Conservation (phyloP, 495 filamentous ascomycete species). For the Hyaloscypha variabilis region DNA sequence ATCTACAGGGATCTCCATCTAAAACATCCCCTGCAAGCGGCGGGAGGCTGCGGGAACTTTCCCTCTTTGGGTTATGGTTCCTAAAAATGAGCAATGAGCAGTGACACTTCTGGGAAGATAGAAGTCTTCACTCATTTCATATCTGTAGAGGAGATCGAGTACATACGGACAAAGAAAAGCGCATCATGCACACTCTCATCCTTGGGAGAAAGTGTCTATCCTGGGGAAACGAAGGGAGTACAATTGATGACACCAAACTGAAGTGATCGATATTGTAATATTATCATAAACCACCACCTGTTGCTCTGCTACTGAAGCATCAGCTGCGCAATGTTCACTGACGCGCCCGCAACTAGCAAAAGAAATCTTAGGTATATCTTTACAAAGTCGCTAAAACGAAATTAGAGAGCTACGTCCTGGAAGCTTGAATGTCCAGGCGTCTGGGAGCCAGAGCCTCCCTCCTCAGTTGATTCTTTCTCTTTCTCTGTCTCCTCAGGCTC, state of each 20-base stretch:
- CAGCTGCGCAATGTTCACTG: background rate
- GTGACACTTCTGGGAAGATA: too few relatives aligned
- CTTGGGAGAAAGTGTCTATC: too few relatives aligned
- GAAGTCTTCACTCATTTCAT: too few relatives aligned
- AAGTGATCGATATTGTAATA: background rate
- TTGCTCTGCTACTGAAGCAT: background rate
- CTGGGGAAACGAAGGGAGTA: too few relatives aligned
- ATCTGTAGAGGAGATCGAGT: too few relatives aligned
- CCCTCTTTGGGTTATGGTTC: conserved; percentile 9
- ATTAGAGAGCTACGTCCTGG: conserved; percentile 55
- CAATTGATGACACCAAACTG: background rate
- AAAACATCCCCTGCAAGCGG: conserved; percentile 7
- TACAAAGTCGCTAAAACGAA: conserved; percentile 10
- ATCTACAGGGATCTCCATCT: conserved; percentile 23
- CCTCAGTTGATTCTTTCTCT: conserved; percentile 33
- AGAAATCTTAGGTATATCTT: background rate
- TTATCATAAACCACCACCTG: background rate
- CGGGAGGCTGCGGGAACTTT: conserved; percentile 8
- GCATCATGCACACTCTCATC: too few relatives aligned
- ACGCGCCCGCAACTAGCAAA: background rate
- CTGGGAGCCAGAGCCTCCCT: conserved; percentile 21
- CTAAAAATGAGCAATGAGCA: background rate
- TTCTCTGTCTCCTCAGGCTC: conserved; percentile 33
- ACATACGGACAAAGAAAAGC: too few relatives aligned
- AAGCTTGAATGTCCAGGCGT: conserved; percentile 43